phyloP scores from a whole-genome alignment of 495 filamentous ascomycete genomes.

The Aspergillus wentii region DNA sequence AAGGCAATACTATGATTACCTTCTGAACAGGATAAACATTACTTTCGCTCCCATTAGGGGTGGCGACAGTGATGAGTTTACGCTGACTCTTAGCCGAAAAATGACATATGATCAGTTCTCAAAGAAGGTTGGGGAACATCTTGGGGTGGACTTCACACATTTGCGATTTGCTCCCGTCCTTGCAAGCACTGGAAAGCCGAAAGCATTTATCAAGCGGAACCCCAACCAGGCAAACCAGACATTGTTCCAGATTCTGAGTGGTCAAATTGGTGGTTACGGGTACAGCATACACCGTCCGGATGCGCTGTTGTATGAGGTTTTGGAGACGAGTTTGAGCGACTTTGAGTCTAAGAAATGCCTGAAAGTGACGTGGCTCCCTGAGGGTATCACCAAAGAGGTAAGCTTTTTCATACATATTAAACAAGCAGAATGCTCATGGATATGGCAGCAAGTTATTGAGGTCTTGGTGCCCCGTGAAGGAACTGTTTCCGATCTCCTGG shows the following conservation, averaged over 20 bases:
- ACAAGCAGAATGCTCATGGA: constrained; percentile 12
- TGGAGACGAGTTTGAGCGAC: constrained; percentile 91
- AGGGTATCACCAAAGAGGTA: constrained; percentile 88
- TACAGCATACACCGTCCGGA: constrained; percentile 67
- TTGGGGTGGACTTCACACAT: constrained; percentile 78
- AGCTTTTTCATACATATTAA: constrained; percentile 13
- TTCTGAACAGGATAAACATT: constrained; percentile 75
- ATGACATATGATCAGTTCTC: constrained; percentile 87
- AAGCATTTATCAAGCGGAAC: constrained; percentile 67
- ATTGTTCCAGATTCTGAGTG: constrained; percentile 65
- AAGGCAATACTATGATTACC: constrained; percentile 84
- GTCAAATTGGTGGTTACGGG: constrained; percentile 56
- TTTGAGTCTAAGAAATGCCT: constrained; percentile 83
- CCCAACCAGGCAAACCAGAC: constrained; percentile 57
- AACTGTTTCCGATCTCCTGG: constrained; percentile 68
- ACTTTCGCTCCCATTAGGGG: constrained; percentile 36
- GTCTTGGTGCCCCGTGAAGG: constrained; percentile 81
- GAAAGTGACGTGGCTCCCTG: constrained; percentile 77
- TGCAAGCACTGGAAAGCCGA: constrained; percentile 64
- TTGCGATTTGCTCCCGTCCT: constrained; percentile 86
- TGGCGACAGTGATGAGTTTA: constrained; percentile 54
- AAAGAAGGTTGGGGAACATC: constrained; percentile 75
- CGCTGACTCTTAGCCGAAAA: constrained; percentile 73
- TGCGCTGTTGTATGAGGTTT: constrained; percentile 80
- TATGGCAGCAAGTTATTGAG: constrained; percentile 61